phyloP scores from a whole-genome alignment of 1,284 basidiomycete species.

The Malassezia caprae region DNA sequence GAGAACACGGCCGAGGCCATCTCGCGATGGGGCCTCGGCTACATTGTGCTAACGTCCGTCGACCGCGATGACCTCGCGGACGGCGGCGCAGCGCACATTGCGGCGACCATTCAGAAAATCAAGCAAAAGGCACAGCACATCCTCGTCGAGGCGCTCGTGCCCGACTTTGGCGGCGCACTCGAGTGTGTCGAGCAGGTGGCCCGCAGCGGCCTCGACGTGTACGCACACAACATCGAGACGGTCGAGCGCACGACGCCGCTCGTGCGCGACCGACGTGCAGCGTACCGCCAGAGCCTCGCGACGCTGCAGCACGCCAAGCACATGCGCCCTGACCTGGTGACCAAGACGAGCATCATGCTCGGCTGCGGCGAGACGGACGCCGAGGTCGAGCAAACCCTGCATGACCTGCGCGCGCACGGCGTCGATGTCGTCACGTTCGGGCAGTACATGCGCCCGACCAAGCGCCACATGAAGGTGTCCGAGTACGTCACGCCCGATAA shows the following conservation, averaged over 20 bases:
- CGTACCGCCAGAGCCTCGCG: constrained; percentile 75
- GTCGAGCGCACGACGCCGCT: constrained; percentile 83
- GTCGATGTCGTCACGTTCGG: constrained; percentile 99
- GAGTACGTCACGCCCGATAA: constrained; percentile 87
- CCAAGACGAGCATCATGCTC: constrained; percentile 98
- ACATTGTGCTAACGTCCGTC: constrained; percentile 93
- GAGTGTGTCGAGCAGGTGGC: constrained; percentile 73
- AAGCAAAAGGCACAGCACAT: constrained; percentile 90
- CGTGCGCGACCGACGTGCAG: constrained; percentile 87
- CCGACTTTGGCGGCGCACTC: constrained; percentile 76
- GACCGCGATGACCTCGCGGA: constrained; percentile 91
- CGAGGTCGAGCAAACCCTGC: constrained; percentile 70
- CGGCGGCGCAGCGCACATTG: constrained; percentile 86
- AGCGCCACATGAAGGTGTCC: constrained; percentile 97
- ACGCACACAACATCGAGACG: constrained; percentile 96
- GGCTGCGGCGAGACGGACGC: constrained; percentile 84
- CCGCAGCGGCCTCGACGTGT: constrained; percentile 86
- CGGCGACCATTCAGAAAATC: constrained; percentile 84
- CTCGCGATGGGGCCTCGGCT: constrained; percentile 92
- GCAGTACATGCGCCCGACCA: constrained; percentile 99
- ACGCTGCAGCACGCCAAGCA: constrained; percentile 62
- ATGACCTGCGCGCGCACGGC: constrained; percentile 73
- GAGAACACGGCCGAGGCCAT: constrained; percentile 98
- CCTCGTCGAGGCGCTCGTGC: constrained; percentile 89
- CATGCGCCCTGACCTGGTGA: constrained; percentile 67